Evolutionary conservation across 192 early-diverging fungal genomes (phyloP), one percentile per base, ranked within the genome.

Genomic region (Obelidium mucronatum): DNA sequence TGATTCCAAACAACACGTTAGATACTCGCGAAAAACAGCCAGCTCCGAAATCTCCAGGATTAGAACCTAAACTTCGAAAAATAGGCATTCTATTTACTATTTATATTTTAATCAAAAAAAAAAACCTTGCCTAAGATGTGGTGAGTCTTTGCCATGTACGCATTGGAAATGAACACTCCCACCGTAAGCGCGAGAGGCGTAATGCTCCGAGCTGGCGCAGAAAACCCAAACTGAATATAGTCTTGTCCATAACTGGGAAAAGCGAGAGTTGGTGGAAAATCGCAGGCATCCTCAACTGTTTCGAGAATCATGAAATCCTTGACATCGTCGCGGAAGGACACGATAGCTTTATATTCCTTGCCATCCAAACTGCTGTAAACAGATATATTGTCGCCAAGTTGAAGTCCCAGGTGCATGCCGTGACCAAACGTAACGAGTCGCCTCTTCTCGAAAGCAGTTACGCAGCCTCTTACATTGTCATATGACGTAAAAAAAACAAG

Each of bases 261-360:
- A 28, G 58, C 58, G 5, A 59, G 58, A 6, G 58, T 59, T 8
- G 58, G 58, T 59, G 58, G 58, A 59, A 6, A 24, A 6, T 59
- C 58, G 30, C 58, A 59, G 58, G 30, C 58, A 59, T 59, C 58
- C 58, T 59, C 28, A 28, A 30, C 30, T 30, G 58, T 59, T 59
- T 59, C 22, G 15, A 59, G 58, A 59, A 59, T 59, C 11, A 59
- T 22, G 58, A 59, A 59, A 28, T 59, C 58, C 28, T 59, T 59
- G 15, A 24, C 58, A 59, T 59, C 58, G 28, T 59, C 58, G 28
- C 58, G 8, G 58, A 59, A 59, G 8, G 58, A 22, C 28, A 59
- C 58, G 30, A 30, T 59, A 6, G 58, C 58, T 28, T 59, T 59
- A 28, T 24, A 8, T 59, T 59, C 58, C 58, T 8, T 59, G 6